A percentile compares a stretch with the other conserved stretches of the same genome.
Conservation (phyloP, 169 alveolate genomes). For the Plasmodium billcollinsi region DNA sequence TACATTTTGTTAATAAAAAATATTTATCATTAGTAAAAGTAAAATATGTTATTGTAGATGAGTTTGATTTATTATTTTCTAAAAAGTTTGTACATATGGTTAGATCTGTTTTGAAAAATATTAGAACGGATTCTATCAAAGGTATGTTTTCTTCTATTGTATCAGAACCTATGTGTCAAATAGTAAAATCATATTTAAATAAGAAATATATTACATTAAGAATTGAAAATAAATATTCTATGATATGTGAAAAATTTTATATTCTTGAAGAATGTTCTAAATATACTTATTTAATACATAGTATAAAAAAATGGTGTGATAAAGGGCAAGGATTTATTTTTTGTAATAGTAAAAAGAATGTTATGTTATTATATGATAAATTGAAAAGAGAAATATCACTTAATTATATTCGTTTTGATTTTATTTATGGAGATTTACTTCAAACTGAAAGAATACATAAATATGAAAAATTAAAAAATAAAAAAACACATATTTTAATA, state of each 20-base stretch:
- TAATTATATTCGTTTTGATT: slow-evolving; percentile 83
- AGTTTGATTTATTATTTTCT: slow-evolving; percentile 64
- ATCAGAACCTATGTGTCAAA: slow-evolving; percentile 34
- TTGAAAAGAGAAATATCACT: slow-evolving; percentile 89
- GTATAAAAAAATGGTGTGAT: slow-evolving; percentile 1
- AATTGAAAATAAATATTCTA: slow-evolving; percentile 42
- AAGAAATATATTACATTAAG: slow-evolving; percentile 43
- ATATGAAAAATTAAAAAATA: slow-evolving; percentile 97
- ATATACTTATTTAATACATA: slow-evolving; percentile 9
- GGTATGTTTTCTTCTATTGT: slow-evolving; percentile 60
- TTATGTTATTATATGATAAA: slow-evolving; percentile 93
- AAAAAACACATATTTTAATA: slow-evolving; percentile 97
- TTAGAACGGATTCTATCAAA: slow-evolving; percentile 51
- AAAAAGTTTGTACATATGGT: slow-evolving; percentile 49
- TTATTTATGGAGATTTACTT: slow-evolving; percentile 99
- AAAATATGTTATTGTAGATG: slow-evolving; percentile 69
- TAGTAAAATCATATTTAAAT: slow-evolving; percentile 33
- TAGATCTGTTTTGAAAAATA: slow-evolving; percentile 43
- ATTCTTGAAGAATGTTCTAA: slow-evolving; percentile 38
- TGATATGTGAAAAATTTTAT: slow-evolving; percentile 51
- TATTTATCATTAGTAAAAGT: slow-evolving; percentile 21
- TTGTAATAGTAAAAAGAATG: slow-evolving; percentile 98
- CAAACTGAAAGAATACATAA: slow-evolving; percentile 97
- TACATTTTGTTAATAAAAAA: slow-evolving; percentile 61
- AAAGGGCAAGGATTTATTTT: slow-evolving; percentile 95